phyloP scores from a whole-genome alignment of 1,139 yeast genomes.

The Sugiyamaella grinbergsii region DNA sequence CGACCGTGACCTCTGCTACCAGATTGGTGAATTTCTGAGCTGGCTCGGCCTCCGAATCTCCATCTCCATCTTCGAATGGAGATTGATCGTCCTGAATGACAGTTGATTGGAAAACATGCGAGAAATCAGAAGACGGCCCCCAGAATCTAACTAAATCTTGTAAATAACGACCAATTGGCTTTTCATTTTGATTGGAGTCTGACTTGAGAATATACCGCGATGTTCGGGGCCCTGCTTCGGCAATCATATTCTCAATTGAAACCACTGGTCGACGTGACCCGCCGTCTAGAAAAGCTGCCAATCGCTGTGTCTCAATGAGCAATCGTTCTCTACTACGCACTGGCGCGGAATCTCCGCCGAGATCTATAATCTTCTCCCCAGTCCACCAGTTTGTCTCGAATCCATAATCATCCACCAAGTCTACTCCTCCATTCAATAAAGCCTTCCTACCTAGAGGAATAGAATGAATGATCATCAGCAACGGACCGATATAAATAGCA shows the following conservation, averaged over 20 bases:
- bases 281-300: conserved; percentile 49
- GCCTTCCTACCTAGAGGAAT: conserved; percentile 47
- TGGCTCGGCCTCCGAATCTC: not conserved
- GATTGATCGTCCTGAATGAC: conserved; percentile 21
- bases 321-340: conserved; percentile 31
- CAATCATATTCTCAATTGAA: conserved; percentile 43
- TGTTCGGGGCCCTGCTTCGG: conserved; percentile 28
- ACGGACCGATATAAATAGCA: conserved; percentile 46
- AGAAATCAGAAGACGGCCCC: conserved; percentile 26
- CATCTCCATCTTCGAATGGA: conserved; percentile 28
- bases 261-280: conserved; percentile 47
- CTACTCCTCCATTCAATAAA: conserved; percentile 41
- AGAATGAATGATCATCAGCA: conserved; percentile 48
- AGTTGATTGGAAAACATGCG: conserved; percentile 28
- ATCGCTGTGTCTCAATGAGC: conserved; percentile 47
- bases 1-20: conserved; percentile 34
- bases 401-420: conserved; percentile 44
- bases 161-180: conserved; percentile 32
- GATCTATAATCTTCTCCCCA: conserved; percentile 37
- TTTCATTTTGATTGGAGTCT: conserved; percentile 27
- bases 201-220: conserved; percentile 34
- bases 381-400: conserved; percentile 51
- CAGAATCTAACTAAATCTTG: conserved; percentile 24
- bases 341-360: conserved; percentile 23
- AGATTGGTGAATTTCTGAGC: conserved; percentile 29